Percentiles rank a stretch among this genome's conserved stretches.
Evolutionary conservation across 2,329 filamentous ascomycete species (phyloP).

Genomic region (Stagonosporopsis chrysanthemi): DNA sequence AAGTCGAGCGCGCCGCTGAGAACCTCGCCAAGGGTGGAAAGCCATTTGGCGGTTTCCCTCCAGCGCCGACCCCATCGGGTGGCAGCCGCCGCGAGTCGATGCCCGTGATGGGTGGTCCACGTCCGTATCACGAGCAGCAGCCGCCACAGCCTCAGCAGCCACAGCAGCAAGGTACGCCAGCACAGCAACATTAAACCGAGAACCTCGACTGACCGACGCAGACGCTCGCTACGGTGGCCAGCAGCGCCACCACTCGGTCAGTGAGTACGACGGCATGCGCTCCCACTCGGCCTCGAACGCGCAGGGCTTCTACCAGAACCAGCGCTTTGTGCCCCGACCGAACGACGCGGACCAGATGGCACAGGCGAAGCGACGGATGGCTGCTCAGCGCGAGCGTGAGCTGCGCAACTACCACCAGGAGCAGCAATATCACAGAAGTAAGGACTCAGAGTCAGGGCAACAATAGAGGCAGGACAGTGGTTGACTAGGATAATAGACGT

Average conservation of each 20-base stretch:
- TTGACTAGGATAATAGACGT: slow-evolving; percentile 71
- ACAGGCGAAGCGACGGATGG: slow-evolving; percentile 99
- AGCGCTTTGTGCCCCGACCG: slow-evolving; percentile 86
- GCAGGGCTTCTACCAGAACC: slow-evolving; percentile 92
- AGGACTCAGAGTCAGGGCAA: slow-evolving; percentile 79
- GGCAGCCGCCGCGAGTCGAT: slow-evolving; percentile 81
- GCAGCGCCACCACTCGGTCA: slow-evolving; percentile 82
- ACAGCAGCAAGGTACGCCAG: slow-evolving; percentile 55
- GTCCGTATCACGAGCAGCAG: slow-evolving; percentile 62
- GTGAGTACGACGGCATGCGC: slow-evolving; percentile 81
- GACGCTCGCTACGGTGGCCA: slow-evolving; percentile 74
- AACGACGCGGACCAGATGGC: slow-evolving; percentile 98
- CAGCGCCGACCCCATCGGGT: slow-evolving; percentile 46
- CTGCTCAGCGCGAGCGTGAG: slow-evolving; percentile 97
- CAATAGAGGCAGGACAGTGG: slow-evolving; percentile 54
- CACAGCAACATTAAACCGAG: background rate
- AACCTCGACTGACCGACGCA: slow-evolving; percentile 23
- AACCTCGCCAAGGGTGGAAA: slow-evolving; percentile 98
- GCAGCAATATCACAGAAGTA: slow-evolving; percentile 99
- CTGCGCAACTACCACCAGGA: slow-evolving; percentile 99
- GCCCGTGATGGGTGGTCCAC: slow-evolving; percentile 64
- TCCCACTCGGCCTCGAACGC: slow-evolving; percentile 78
- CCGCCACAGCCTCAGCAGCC: background rate
- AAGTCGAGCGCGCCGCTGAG: slow-evolving; percentile 94
- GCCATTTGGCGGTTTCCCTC: slow-evolving; percentile 67